Percentiles rank a stretch among this genome's conserved stretches.
These are phyloP conservation scores for Coemansia sp. DNA, from an alignment of 192 early-diverging fungal species.

Conservation along the genomic window DNA sequence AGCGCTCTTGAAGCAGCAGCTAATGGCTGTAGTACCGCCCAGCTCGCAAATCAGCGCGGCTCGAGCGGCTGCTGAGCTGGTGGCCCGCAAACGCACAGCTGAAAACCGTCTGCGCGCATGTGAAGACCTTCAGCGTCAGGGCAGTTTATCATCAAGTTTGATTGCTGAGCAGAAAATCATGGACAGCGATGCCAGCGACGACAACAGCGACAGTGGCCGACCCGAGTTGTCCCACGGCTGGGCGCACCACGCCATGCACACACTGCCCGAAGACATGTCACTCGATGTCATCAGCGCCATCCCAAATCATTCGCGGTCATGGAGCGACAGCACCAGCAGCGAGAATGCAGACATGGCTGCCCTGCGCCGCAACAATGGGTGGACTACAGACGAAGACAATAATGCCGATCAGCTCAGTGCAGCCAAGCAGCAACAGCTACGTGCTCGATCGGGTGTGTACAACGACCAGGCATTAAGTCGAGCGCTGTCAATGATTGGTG, in stretches of 20 bases:
- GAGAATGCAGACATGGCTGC: not conserved
- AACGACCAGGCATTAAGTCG: conserved; percentile 38
- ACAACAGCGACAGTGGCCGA: conserved; percentile 7
- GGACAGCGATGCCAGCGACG: conserved; percentile 41
- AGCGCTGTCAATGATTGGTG: conserved; percentile 55
- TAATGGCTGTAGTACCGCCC: conserved; percentile 51
- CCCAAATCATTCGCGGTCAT: conserved; percentile 9
- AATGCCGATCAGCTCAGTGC: not conserved
- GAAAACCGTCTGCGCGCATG: conserved; percentile 18
- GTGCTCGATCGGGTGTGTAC: conserved; percentile 2
- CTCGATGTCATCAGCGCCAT: not conserved
- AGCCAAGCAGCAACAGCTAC: not conserved
- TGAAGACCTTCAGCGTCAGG: conserved; percentile 10
- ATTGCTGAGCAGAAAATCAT: conserved; percentile 31
- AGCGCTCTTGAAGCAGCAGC: conserved; percentile 59
- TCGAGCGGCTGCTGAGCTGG: conserved; percentile 41
- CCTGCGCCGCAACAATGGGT: conserved; percentile 6
- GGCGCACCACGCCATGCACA: conserved; percentile 29
- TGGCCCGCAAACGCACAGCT: conserved; percentile 33
- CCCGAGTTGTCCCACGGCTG: conserved; percentile 12
- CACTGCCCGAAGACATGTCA: not conserved
- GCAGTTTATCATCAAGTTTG: conserved; percentile 22
- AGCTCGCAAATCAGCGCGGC: conserved; percentile 46
- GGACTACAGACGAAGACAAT: conserved; percentile 4
- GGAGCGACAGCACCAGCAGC: conserved; percentile 24